Conservation (phyloP, 2,329 filamentous ascomycete species). For the Dactylellina haptotyla region DNA sequence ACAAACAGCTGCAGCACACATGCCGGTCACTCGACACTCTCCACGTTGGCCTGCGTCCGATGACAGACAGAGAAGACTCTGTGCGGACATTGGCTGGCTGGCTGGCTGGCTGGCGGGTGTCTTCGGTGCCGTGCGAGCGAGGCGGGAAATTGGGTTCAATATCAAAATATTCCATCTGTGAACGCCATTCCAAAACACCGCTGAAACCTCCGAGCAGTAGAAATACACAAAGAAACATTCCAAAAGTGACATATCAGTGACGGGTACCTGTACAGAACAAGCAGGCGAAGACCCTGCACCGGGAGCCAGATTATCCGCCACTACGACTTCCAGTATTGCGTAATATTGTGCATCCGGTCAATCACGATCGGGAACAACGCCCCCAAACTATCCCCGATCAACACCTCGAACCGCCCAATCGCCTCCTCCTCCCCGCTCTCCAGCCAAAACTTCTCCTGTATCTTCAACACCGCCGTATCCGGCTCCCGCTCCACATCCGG, state of each 20-base stretch:
- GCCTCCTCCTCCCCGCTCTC: slow-evolving; percentile 93
- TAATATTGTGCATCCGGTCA: slow-evolving; percentile 91
- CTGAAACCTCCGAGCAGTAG: background rate
- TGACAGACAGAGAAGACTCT: background rate
- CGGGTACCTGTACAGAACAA: no score
- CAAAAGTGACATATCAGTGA: no score
- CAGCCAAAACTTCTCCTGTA: slow-evolving; percentile 91
- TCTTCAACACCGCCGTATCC: slow-evolving; percentile 93
- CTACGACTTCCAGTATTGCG: slow-evolving; percentile 86
- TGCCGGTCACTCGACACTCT: background rate
- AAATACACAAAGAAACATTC: background rate
- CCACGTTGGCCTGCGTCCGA: background rate
- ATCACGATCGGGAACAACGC: slow-evolving; percentile 93
- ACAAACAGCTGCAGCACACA: slow-evolving; percentile 10
- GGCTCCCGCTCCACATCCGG: slow-evolving; percentile 92
- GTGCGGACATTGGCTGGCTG: no score
- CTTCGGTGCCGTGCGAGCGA: no score
- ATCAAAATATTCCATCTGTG: background rate
- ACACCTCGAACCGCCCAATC: slow-evolving; percentile 82
- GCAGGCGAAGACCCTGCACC: no score
- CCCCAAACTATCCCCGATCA: slow-evolving; percentile 90
- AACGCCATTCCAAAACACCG: background rate
- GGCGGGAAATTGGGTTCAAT: no score
- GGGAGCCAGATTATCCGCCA: no score
- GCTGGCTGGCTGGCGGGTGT: no score